These are phyloP conservation scores for Vigna unguiculata DNA, from an alignment of 306 rosid species.

Conservation along the genomic window DNA sequence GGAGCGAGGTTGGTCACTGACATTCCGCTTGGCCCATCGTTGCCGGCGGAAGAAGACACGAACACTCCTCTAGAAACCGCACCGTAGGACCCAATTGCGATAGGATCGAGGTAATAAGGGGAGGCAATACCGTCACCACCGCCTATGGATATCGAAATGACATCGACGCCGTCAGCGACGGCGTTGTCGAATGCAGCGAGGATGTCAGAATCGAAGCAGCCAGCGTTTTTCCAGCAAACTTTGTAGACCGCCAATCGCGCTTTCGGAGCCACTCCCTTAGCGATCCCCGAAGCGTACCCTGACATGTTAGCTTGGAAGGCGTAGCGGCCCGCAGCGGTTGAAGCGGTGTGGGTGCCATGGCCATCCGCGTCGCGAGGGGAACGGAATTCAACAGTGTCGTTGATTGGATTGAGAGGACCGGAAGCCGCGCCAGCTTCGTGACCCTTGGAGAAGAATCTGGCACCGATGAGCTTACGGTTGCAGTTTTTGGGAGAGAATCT, in stretches of 20 bases:
- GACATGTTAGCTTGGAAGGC: slow-evolving; percentile 75
- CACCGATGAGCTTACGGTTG: slow-evolving; percentile 78
- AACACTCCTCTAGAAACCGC: slow-evolving; percentile 79
- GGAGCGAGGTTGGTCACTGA: slow-evolving; percentile 85
- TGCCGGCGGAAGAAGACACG: slow-evolving; percentile 83
- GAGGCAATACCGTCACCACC: slow-evolving; percentile 81
- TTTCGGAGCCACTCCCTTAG: slow-evolving; percentile 90
- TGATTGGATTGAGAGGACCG: slow-evolving; percentile 63
- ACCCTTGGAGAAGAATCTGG: slow-evolving; percentile 83
- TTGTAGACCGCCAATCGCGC: slow-evolving; percentile 83
- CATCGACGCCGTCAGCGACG: slow-evolving; percentile 82
- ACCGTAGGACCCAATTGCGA: slow-evolving; percentile 88
- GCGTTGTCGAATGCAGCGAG: slow-evolving; percentile 82
- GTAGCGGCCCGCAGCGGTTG: slow-evolving; percentile 85
- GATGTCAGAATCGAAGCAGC: slow-evolving; percentile 90
- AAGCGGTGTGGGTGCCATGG: slow-evolving; percentile 94
- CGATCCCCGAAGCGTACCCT: slow-evolving; percentile 86
- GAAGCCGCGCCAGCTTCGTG: slow-evolving; percentile 63
- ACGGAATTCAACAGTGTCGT: slow-evolving; percentile 76
- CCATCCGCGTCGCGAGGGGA: slow-evolving; percentile 96
- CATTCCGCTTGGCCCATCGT: slow-evolving; percentile 85
- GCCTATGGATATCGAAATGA: slow-evolving; percentile 84
- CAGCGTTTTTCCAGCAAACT: slow-evolving; percentile 88
- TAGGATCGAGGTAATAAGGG: slow-evolving; percentile 87
- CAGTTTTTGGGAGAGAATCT: slow-evolving; percentile 65